A percentile compares a stretch with the other conserved stretches of the same genome.
Conservation (phyloP, 805 yeast species). For the Alloascoidea hylecoeti region DNA sequence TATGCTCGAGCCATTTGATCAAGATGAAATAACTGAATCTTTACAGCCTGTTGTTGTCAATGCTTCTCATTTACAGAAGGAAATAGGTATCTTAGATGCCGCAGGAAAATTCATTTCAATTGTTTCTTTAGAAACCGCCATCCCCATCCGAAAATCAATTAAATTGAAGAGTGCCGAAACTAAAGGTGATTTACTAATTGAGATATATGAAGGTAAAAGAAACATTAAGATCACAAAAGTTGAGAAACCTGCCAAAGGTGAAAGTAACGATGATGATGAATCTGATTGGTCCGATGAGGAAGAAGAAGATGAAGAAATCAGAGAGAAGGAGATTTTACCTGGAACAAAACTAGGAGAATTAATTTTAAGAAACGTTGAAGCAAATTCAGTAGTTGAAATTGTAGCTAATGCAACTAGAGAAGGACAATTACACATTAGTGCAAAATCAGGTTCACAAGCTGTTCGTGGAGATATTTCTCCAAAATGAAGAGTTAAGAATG, state of each 20-base stretch:
- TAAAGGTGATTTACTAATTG: constrained; percentile 46
- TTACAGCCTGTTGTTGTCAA: constrained; percentile 72
- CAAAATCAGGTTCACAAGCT: constrained; percentile 36
- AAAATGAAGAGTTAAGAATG: too few species aligned
- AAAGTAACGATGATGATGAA: constrained; percentile 34
- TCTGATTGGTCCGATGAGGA: constrained; percentile 40
- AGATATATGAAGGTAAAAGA: constrained; percentile 77
- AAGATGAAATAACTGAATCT: constrained; percentile 65
- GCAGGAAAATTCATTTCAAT: constrained; percentile 60
- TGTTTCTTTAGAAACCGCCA: constrained; percentile 72
- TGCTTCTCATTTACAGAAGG: constrained; percentile 74
- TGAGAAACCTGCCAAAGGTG: constrained; percentile 45
- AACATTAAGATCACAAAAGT: constrained; percentile 69
- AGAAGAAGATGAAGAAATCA: constrained; percentile 82
- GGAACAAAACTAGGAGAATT: constrained; percentile 69
- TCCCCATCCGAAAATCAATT: constrained; percentile 73
- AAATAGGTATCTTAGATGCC: constrained; percentile 73
- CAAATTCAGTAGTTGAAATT: constrained; percentile 49
- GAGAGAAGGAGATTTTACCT: constrained; percentile 60
- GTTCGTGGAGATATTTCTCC: constrained; percentile 33
- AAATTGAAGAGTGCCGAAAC: constrained; percentile 46
- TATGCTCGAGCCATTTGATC: constrained; percentile 61
- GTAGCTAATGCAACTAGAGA: constrained; percentile 51
- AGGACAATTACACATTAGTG: constrained; percentile 49
- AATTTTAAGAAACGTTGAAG: constrained; percentile 55